A percentile compares a stretch with the other conserved stretches of the same genome.
Conservation (phyloP, 2,329 filamentous ascomycete species). For the Diaporthe citriasiana region DNA sequence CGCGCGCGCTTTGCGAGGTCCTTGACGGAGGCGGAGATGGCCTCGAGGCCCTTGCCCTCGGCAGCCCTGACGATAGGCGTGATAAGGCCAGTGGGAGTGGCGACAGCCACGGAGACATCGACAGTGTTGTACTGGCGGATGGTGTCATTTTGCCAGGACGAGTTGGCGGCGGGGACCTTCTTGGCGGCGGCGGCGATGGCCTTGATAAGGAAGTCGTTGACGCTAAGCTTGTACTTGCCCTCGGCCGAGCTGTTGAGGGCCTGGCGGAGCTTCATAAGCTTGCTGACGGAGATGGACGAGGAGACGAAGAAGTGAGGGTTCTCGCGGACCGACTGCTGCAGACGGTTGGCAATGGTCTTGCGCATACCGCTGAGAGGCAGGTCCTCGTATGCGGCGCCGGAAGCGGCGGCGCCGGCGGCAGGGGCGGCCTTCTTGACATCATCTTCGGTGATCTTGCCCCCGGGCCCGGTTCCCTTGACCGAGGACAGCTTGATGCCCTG, state of each 20-base stretch:
- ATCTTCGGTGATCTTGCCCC: constrained; percentile 89
- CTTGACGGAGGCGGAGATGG: constrained; percentile 92
- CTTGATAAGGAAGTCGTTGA: constrained; percentile 99
- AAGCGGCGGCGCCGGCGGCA: constrained; percentile 62
- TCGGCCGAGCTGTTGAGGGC: constrained; percentile 90
- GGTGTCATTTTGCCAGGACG: constrained; percentile 89
- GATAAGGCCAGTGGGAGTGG: constrained; percentile 93
- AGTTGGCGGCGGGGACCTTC: constrained; percentile 97
- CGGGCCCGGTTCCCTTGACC: constrained; percentile 89
- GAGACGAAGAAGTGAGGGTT: constrained; percentile 99
- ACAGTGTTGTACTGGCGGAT: constrained; percentile 95
- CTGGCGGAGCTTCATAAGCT: constrained; percentile 95
- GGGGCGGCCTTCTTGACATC: constrained; percentile 86
- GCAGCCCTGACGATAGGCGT: constrained; percentile 96
- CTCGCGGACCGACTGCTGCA: constrained; percentile 88
- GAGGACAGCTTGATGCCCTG: constrained; percentile 82
- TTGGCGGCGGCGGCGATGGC: constrained; percentile 88
- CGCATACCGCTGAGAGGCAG: constrained; percentile 91
- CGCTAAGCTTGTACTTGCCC: constrained; percentile 98
- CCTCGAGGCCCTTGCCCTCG: constrained; percentile 86
- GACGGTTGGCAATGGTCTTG: constrained; percentile 95
- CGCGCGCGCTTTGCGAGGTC: constrained; percentile 96
- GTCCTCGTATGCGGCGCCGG: constrained; percentile 83
- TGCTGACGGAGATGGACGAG: constrained; percentile 89
- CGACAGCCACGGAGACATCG: constrained; percentile 95